Percentiles rank a stretch among this genome's conserved stretches.
Evolutionary conservation across 2,329 filamentous ascomycete genomes (phyloP).

Genomic region (Acarospora socialis): DNA sequence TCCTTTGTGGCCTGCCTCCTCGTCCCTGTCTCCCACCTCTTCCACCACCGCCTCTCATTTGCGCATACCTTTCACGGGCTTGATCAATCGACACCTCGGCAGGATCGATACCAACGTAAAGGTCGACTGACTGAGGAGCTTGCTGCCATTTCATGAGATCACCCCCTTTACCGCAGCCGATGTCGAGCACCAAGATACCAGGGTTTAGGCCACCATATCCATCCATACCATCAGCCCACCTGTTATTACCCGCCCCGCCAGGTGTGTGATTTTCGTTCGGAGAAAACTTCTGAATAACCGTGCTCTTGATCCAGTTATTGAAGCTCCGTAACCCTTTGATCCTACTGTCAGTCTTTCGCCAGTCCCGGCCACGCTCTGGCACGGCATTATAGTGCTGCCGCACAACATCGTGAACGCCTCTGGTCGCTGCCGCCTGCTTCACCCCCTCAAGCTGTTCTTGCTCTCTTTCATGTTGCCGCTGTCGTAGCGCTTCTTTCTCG

Average conservation of each 20-base stretch:
- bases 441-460: slow-evolving; percentile 27
- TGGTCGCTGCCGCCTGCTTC: slow-evolving; percentile 23
- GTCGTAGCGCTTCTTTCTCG: slow-evolving; percentile 26
- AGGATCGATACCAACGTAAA: slow-evolving; percentile 90
- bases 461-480: slow-evolving; percentile 27
- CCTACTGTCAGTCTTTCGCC: slow-evolving; percentile 83
- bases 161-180: slow-evolving; percentile 93
- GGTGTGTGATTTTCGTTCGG: slow-evolving; percentile 60
- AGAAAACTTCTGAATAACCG: slow-evolving; percentile 91
- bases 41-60: slow-evolving; percentile 47
- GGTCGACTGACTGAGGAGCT: slow-evolving; percentile 74
- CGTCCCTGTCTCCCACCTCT: slow-evolving; percentile 39
- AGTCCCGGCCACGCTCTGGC: slow-evolving; percentile 82
- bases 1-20: slow-evolving; percentile 35
- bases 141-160: slow-evolving; percentile 94
- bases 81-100: slow-evolving; percentile 87
- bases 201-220: slow-evolving; percentile 20
- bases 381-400: slow-evolving; percentile 92
- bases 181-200: slow-evolving; percentile 65
- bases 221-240: no score
- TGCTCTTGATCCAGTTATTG: slow-evolving; percentile 99
- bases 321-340: slow-evolving; percentile 90
- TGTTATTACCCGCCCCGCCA: slow-evolving; percentile 35
- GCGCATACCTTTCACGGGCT: slow-evolving; percentile 66
- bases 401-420: slow-evolving; percentile 71